Base-by-base conservation (phyloP, 257 asterid species). In the Cruciata laevipes region DNA sequence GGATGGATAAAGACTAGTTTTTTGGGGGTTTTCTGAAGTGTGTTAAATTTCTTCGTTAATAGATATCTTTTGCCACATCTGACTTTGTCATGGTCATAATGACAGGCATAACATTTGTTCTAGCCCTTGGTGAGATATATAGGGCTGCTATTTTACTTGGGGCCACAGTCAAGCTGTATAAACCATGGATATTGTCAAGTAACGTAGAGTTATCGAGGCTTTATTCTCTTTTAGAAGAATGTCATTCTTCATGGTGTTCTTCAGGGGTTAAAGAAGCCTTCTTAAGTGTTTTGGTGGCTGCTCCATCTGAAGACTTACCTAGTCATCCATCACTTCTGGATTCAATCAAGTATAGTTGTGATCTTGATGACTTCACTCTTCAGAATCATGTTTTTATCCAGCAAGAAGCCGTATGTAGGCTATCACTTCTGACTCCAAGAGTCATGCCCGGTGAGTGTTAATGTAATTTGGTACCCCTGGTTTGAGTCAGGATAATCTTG, bases 61-160 rank as follows among this genome's bases (percentile, higher is more conserved):
- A 1, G 6, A 5, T 49, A 47, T 7, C 33, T 27, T 8, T 30
- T 20, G 23, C 70, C 12, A 66, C 27, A 27, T 51, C 55, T 65
- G 57, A 65, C 24, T 18, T 7, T 21, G 32, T 27, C 10, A 3
- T 49, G 61, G 20, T 51, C 37, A 49, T 47, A 11, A 70, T 68
- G 23, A 75, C 89, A 90, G 97, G 95, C 66, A 83, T 71, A 78
- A 72, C 62, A 59, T 88, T 81, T 75, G 59, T 90, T 65, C 69
- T 74, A 44, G 88, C 88, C 71, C 85, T 90, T 30, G 94, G 88
- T 66, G 95, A 88, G 87, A 83, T 90, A 71, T 90, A 90, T 78
- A 83, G 86, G 87, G 96, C 80, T 74, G 86, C 85, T 40, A 75
- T 83, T 68, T 69, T 86, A 71, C 86, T 90, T 74, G 89, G 77